Percentiles rank a stretch among this genome's conserved stretches.
phyloP scores from a whole-genome alignment of 2,329 filamentous ascomycete genomes.

The Diaporthe amygdali region DNA sequence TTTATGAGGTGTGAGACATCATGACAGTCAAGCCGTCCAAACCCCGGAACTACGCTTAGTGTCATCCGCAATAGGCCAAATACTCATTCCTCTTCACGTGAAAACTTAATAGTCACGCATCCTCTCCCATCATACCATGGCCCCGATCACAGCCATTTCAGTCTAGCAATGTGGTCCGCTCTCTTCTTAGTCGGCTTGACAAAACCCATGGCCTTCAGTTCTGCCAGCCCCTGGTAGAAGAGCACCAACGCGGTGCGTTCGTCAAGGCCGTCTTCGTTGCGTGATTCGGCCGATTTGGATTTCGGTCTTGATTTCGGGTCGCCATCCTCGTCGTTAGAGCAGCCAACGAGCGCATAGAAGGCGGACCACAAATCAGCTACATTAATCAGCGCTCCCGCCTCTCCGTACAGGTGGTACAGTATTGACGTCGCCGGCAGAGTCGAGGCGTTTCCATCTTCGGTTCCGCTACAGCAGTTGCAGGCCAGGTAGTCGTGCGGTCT shows the following conservation, averaged over 20 bases:
- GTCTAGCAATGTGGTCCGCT: constrained; percentile 87
- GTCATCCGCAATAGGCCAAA: constrained; percentile 7
- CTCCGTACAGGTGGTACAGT: constrained; percentile 79
- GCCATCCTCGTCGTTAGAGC: constrained; percentile 43
- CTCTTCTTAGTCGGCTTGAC: constrained; percentile 91
- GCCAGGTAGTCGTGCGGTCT: constrained; percentile 79
- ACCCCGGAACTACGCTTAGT: constrained; percentile 11
- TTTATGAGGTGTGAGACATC: constrained; percentile 18
- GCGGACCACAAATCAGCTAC: constrained; percentile 81
- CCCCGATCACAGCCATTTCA: constrained; percentile 71
- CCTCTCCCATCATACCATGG: not conserved
- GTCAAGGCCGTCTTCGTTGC: constrained; percentile 44
- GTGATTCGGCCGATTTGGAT: constrained; percentile 29
- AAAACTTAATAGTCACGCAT: not conserved
- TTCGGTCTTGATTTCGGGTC: constrained; percentile 42
- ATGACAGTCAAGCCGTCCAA: constrained; percentile 8
- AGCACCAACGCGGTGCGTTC: constrained; percentile 69
- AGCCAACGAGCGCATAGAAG: constrained; percentile 68
- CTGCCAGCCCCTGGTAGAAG: constrained; percentile 86
- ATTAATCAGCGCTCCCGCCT: constrained; percentile 79
- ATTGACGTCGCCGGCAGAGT: constrained; percentile 75
- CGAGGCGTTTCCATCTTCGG: constrained; percentile 55
- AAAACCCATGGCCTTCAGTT: constrained; percentile 84
- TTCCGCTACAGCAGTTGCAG: constrained; percentile 69
- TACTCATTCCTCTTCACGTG: constrained; percentile 3